These are phyloP conservation scores for Aspergillus fumigatiaffinis DNA, from an alignment of 2,329 filamentous ascomycete genomes.

Conservation along the genomic window DNA sequence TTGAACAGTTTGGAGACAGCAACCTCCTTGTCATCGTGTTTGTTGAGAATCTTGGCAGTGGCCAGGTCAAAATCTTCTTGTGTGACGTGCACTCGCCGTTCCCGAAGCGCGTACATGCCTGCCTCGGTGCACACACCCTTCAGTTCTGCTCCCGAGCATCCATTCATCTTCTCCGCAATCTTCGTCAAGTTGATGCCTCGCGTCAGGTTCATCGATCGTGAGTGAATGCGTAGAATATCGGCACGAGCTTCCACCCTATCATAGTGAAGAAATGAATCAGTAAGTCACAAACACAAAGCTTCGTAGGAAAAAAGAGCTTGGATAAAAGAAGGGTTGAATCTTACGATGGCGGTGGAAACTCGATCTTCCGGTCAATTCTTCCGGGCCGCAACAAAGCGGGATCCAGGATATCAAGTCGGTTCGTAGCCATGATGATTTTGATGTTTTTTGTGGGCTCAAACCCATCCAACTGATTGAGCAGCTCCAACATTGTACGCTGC, in stretches of 20 bases:
- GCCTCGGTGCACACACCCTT: slow-evolving; percentile 99
- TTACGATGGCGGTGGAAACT: slow-evolving; percentile 89
- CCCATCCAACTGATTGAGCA: slow-evolving; percentile 96
- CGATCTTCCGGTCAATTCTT: slow-evolving; percentile 97
- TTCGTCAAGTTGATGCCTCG: slow-evolving; percentile 96
- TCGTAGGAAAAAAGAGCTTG: neutral
- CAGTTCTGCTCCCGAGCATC: slow-evolving; percentile 92
- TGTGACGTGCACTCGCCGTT: slow-evolving; percentile 94
- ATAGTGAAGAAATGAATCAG: slow-evolving; percentile 16
- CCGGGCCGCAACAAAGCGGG: slow-evolving; percentile 92
- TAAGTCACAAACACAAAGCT: slow-evolving; percentile 1
- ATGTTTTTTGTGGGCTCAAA: slow-evolving; percentile 99
- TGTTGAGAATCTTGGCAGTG: slow-evolving; percentile 98
- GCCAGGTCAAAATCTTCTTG: slow-evolving; percentile 99
- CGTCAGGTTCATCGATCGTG: slow-evolving; percentile 96
- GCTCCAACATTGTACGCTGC: slow-evolving; percentile 96
- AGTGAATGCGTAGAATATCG: slow-evolving; percentile 97
- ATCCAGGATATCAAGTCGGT: slow-evolving; percentile 94
- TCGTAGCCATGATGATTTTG: slow-evolving; percentile 99
- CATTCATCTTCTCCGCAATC: slow-evolving; percentile 99
- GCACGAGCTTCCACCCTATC: slow-evolving; percentile 79
- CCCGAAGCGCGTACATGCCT: slow-evolving; percentile 94
- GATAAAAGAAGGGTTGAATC: slow-evolving; percentile 15
- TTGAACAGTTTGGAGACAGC: slow-evolving; percentile 37
- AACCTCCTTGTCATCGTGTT: slow-evolving; percentile 93